phyloP scores from a whole-genome alignment of 2,329 filamentous ascomycete genomes.

The Simplicillium aogashimaense region DNA sequence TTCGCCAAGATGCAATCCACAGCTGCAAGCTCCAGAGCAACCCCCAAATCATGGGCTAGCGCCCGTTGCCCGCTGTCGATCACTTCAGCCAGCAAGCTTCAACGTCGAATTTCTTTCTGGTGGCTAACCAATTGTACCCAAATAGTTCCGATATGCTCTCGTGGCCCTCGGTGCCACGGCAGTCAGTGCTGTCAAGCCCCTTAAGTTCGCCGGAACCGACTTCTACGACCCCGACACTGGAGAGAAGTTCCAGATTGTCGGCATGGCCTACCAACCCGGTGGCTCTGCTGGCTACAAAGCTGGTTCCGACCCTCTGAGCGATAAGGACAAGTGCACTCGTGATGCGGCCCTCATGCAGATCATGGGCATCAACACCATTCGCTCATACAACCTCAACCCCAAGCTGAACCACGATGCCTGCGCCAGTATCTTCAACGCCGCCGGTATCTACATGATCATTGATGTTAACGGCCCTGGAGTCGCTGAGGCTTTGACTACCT shows the following conservation, averaged over 20 bases:
- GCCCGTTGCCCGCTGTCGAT: too few relatives aligned
- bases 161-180: conserved; percentile 42
- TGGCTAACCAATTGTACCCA: too few relatives aligned
- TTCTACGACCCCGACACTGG: conserved; percentile 51
- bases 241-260: conserved; percentile 55
- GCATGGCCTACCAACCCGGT: conserved; percentile 60
- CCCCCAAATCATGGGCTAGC: too few relatives aligned
- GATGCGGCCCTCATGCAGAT: conserved; percentile 58
- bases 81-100: too few relatives aligned
- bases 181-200: conserved; percentile 45
- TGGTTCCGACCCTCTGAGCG: conserved; percentile 47
- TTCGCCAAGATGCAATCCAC: too few relatives aligned
- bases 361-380: conserved; percentile 56
- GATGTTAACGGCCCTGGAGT: conserved; percentile 57
- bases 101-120: too few relatives aligned
- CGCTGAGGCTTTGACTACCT: conserved; percentile 46
- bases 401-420: conserved; percentile 57
- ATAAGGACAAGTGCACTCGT: conserved; percentile 47
- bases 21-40: too few relatives aligned
- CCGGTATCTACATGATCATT: conserved; percentile 60
- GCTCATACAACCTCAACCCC: conserved; percentile 60
- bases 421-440: conserved; percentile 57
- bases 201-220: conserved; percentile 45
- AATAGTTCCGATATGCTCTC: conserved; percentile 20
- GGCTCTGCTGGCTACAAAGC: conserved; percentile 54